A percentile compares a stretch with the other conserved stretches of the same genome.
Evolutionary conservation across 495 filamentous ascomycete species (phyloP).

Genomic region (Podospora sp.): DNA sequence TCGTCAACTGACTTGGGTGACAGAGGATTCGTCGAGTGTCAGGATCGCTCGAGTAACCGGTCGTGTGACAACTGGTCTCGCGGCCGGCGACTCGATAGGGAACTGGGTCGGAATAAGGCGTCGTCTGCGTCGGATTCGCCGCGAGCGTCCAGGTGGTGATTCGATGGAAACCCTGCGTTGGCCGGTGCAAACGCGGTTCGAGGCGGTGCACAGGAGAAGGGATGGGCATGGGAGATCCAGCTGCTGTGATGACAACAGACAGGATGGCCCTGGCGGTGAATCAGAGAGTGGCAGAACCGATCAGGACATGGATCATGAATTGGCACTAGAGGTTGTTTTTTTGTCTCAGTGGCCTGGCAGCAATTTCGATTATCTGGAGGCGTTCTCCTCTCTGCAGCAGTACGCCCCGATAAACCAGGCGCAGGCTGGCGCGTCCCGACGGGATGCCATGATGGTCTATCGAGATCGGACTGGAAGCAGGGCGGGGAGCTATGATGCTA

Average conservation of each 20-base stretch:
- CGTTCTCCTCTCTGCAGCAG: neutral
- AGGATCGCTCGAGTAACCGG: neutral
- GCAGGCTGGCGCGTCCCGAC: neutral
- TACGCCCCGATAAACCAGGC: neutral
- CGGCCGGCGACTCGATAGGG: neutral
- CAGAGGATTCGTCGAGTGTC: neutral
- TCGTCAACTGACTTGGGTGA: neutral
- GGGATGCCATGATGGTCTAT: slow-evolving; percentile 4
- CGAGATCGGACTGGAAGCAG: slow-evolving; percentile 24
- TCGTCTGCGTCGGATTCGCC: neutral
- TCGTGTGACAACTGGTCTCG: no score
- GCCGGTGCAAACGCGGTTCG: neutral
- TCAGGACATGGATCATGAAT: slow-evolving; percentile 1
- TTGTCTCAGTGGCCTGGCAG: neutral
- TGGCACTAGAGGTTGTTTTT: neutral
- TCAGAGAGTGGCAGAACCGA: neutral
- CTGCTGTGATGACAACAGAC: neutral
- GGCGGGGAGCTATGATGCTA: slow-evolving; percentile 35
- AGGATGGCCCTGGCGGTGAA: neutral
- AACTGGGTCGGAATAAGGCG: neutral
- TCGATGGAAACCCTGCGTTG: neutral
- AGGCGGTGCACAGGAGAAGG: neutral
- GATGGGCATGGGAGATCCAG: neutral
- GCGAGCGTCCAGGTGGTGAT: neutral
- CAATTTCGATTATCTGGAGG: neutral